Evolutionary conservation across 148 eudicot species (phyloP), one percentile per base, ranked within the genome.

Genomic region (Euryodendron excelsum): DNA sequence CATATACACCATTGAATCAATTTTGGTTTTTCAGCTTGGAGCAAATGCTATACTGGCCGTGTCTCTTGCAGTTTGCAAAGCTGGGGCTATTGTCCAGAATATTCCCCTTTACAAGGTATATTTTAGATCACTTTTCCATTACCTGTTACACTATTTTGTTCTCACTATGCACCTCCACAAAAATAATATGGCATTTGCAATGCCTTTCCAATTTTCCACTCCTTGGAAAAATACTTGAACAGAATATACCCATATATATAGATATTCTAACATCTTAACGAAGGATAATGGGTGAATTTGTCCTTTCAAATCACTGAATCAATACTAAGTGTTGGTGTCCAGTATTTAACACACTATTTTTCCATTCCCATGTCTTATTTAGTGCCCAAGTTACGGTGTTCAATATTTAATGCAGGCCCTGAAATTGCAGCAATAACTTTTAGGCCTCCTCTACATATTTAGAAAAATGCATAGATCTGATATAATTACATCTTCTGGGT

Each of bases 41-140:
- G 98, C 98, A 44, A 94, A 94, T 79, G 97, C 98, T 58, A 94
- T 94, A 33, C 82, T 94, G 78, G 98, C 98, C 45, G 98, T 92
- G 74, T 94, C 98, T 48, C 98, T 94, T 84, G 98, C 98, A 7
- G 87, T 94, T 58, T 94, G 98, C 84, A 94, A 94, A 86, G 98
- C 97, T 84, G 98, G 97, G 33, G 94, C 98, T 78, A 86, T 84
- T 84, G 93, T 84, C 79, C 83, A 80, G 73, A 92, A 92, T 48
- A 83, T 89, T 56, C 98, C 98, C 4, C 81, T 94, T 74, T 94
- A 94, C 93, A 84, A 94, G 94, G 98, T 92, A 88, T 69, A 2
- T 67, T 58, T 20, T 72, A 17, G 8, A 23, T 64, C 73, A 23
- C 59, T 80, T 69, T 39, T 45, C 4, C 30, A 48, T 56, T 33